Evolutionary conservation across 208 protist species (phyloP), one percentile per base, ranked within the genome.

Genomic region (Wallacemonas sp.): DNA sequence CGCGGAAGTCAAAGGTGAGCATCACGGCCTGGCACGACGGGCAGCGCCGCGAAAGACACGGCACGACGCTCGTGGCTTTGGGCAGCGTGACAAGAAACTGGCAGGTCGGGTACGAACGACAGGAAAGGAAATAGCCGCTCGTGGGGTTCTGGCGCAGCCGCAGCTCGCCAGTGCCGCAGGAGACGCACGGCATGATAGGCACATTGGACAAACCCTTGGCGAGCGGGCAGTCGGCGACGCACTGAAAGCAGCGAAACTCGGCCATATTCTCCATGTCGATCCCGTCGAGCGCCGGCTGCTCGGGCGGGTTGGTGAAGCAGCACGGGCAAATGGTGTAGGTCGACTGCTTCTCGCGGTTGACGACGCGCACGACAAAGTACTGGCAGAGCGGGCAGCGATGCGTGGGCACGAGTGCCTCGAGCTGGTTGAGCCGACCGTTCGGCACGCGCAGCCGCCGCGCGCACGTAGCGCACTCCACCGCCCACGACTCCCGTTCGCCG

Each of bases 231-330:
- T 86, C 72, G 14, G 84, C 83, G 39, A 77, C 67, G 67, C 90
- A 95, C 57, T 95, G 90, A 68, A 93, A 95, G 72, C 90, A 95
- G 65, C 87, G 87, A 57, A 93, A 92, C 61, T 92, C 84, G 8
- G 76, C 73, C 33, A 67, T 36, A 11, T 65, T 61, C 55, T 83
- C 81, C 38, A 83, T 49, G 46, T 87, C 80, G 11, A 68, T 23
- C 12, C 52, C 52, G 29, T 59, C 52, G 4, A 59, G 3, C 33
- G 20, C 20, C 4, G 62, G 10, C 16, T n/a, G 16, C 25, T 70
- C 67, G 12, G 88, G 90, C 4, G 89, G 90, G 28, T 81, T 77
- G 5, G 72, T 82, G 39, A 95, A 95, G 54, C 92, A 97, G 71
- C 79, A 52, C 25, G 84, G 79, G 69, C 92, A 97, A 2, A 95